Conservation (phyloP, 2,329 filamentous ascomycete species). For the Dryadomyces quercivorus region DNA sequence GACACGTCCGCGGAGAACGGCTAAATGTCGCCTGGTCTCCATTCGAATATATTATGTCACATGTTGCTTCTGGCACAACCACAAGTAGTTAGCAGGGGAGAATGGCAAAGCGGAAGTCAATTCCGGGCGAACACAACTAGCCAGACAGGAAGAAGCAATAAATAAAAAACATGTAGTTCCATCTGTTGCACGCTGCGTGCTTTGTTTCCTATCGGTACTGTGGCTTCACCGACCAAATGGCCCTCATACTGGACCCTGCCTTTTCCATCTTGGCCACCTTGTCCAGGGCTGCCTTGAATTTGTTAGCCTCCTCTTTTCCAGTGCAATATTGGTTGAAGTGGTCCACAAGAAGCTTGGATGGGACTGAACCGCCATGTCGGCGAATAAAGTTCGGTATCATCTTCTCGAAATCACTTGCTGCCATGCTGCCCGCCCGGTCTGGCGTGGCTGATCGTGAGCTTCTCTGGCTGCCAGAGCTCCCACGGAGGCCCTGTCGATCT, state of each 20-base stretch:
- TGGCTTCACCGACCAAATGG: conserved; percentile 39
- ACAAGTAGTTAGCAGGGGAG: conserved; percentile 6
- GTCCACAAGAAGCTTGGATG: conserved; percentile 76
- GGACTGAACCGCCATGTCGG: conserved; percentile 63
- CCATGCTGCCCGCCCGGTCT: conserved; percentile 19
- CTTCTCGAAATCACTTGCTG: conserved; percentile 50
- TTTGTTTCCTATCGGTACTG: too few relatives aligned
- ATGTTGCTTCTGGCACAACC: conserved; percentile 29
- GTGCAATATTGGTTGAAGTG: conserved; percentile 77
- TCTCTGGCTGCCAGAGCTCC: conserved; percentile 18
- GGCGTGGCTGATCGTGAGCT: conserved; percentile 34
- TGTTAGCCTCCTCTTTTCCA: conserved; percentile 53
- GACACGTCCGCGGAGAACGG: conserved; percentile 66
- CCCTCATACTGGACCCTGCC: conserved; percentile 36
- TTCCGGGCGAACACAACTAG: neutral
- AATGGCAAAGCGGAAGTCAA: neutral
- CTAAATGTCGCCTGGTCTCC: conserved; percentile 49
- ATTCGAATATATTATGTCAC: conserved; percentile 33
- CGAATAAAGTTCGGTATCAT: conserved; percentile 71
- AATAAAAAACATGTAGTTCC: neutral
- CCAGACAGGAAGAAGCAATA: too few relatives aligned
- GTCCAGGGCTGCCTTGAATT: conserved; percentile 74
- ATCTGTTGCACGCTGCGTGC: neutral
- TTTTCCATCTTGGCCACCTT: conserved; percentile 62
- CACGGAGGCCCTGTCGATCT: conserved; percentile 39